A percentile compares a stretch with the other conserved stretches of the same genome.
These are phyloP conservation scores for Amesomyces nigricolor DNA, from an alignment of 2,329 filamentous ascomycete species.

Conservation along the genomic window DNA sequence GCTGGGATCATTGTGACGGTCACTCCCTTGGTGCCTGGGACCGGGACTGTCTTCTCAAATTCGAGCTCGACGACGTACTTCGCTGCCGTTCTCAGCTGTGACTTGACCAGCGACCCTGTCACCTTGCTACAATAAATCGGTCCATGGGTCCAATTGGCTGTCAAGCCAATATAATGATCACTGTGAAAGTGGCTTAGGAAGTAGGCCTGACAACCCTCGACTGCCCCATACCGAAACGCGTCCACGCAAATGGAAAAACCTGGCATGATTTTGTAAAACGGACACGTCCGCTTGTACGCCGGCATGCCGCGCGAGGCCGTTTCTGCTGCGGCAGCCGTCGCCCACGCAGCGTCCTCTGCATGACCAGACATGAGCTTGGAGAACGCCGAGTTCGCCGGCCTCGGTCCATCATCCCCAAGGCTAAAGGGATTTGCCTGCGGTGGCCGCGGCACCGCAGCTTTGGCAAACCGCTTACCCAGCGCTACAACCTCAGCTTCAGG, in stretches of 20 bases:
- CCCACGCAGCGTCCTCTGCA: slow-evolving; percentile 87
- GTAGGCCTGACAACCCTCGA: slow-evolving; percentile 87
- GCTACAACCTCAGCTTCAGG: slow-evolving; percentile 33
- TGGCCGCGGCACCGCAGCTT: slow-evolving; percentile 65
- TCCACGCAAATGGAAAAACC: slow-evolving; percentile 91
- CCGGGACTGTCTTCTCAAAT: slow-evolving; percentile 72
- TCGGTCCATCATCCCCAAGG: slow-evolving; percentile 34
- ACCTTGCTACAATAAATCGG: slow-evolving; percentile 95
- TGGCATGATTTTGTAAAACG: slow-evolving; percentile 97
- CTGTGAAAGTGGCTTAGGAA: slow-evolving; percentile 98
- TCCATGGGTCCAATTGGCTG: slow-evolving; percentile 81
- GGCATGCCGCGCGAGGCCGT: slow-evolving; percentile 73
- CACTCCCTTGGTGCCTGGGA: slow-evolving; percentile 77
- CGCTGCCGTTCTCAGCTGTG: slow-evolving; percentile 77
- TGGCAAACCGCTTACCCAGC: slow-evolving; percentile 56
- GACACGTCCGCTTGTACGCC: slow-evolving; percentile 83
- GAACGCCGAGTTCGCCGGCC: slow-evolving; percentile 64
- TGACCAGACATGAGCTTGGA: slow-evolving; percentile 89
- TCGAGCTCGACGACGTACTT: slow-evolving; percentile 82
- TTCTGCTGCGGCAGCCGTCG: slow-evolving; percentile 75
- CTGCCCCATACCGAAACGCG: slow-evolving; percentile 90
- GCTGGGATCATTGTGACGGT: slow-evolving; percentile 91
- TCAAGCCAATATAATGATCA: slow-evolving; percentile 92
- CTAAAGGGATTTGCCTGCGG: slow-evolving; percentile 76
- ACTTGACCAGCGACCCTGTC: slow-evolving; percentile 81